Evolutionary conservation across 805 yeast genomes (phyloP).

Genomic region (Starmerella riodocensis): DNA sequence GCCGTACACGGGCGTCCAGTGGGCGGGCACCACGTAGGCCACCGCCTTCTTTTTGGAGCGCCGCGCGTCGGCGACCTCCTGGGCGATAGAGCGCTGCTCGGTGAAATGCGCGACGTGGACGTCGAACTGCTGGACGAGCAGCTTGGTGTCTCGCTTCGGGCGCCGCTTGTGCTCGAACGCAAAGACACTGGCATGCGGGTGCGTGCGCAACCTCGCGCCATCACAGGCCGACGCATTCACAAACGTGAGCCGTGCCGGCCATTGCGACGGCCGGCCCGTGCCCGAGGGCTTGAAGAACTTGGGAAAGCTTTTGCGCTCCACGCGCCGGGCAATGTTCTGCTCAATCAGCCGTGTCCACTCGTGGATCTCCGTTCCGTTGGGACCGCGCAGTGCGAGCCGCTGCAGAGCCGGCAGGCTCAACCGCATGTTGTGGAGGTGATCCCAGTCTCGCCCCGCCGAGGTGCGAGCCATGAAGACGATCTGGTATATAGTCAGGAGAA

Average conservation of each 20-base stretch:
- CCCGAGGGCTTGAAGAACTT: too few relatives aligned
- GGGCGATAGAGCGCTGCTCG: not conserved
- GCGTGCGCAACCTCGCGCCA: too few relatives aligned
- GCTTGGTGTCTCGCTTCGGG: too few relatives aligned
- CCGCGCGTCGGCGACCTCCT: constrained; percentile 1
- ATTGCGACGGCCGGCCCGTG: too few relatives aligned
- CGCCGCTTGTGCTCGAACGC: too few relatives aligned
- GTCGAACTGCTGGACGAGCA: too few relatives aligned
- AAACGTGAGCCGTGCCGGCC: too few relatives aligned
- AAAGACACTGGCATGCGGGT: too few relatives aligned
- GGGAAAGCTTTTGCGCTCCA: too few relatives aligned
- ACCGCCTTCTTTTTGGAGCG: constrained; percentile 1
- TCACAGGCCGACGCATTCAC: too few relatives aligned
- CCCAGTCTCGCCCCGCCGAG: constrained; percentile 22
- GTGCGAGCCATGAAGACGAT: constrained; percentile 23
- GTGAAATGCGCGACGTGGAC: not conserved
- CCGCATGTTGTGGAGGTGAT: constrained; percentile 18
- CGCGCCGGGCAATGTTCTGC: not conserved
- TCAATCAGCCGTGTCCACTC: not conserved
- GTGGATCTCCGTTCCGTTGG: not conserved
- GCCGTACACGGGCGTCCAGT: constrained; percentile 13
- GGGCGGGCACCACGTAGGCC: constrained; percentile 4
- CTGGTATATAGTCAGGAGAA: constrained; percentile 19
- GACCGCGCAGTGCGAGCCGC: constrained; percentile 10
- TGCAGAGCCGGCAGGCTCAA: constrained; percentile 15